These are phyloP conservation scores for Meyerozyma carpophila DNA, from an alignment of 1,139 yeast species.

Conservation along the genomic window DNA sequence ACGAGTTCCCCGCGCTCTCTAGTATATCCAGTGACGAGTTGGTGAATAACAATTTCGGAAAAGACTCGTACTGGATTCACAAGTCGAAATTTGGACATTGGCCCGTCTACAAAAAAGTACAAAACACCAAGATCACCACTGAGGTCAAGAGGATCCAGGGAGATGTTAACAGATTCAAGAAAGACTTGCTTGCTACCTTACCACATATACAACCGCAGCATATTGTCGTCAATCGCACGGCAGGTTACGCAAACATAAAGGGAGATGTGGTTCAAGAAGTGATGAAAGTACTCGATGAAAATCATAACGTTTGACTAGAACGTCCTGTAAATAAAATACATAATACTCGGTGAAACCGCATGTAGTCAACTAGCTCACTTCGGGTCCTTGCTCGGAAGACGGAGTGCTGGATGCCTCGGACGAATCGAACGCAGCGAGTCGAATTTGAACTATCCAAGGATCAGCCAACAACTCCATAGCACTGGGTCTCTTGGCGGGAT, in stretches of 20 bases:
- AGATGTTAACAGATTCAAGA: conserved; percentile 50
- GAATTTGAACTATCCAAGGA: conserved; percentile 81
- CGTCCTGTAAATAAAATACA: not conserved
- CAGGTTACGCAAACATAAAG: conserved; percentile 46
- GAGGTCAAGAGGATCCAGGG: conserved; percentile 65
- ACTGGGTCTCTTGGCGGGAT: conserved; percentile 72
- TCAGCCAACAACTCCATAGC: conserved; percentile 83
- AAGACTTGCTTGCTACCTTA: conserved; percentile 47
- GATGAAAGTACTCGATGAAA: conserved; percentile 27
- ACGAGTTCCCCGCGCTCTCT: not conserved
- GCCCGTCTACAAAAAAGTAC: conserved; percentile 62
- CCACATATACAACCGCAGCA: conserved; percentile 40
- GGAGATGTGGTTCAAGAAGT: conserved; percentile 51
- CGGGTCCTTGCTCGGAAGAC: conserved; percentile 26
- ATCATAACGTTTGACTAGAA: not conserved
- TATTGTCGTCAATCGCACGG: conserved; percentile 35
- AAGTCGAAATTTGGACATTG: conserved; percentile 59
- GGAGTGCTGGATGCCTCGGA: conserved; percentile 36
- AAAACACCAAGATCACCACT: conserved; percentile 50
- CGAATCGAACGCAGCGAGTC: conserved; percentile 62
- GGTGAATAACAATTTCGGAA: conserved; percentile 26
- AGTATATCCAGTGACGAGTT: not conserved
- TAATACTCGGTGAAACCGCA: not conserved
- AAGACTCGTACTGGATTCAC: conserved; percentile 40
- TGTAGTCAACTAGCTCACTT: conserved; percentile 3